Base-by-base conservation (phyloP, 78 protist genomes). In the Parvularia atlantis region DNA sequence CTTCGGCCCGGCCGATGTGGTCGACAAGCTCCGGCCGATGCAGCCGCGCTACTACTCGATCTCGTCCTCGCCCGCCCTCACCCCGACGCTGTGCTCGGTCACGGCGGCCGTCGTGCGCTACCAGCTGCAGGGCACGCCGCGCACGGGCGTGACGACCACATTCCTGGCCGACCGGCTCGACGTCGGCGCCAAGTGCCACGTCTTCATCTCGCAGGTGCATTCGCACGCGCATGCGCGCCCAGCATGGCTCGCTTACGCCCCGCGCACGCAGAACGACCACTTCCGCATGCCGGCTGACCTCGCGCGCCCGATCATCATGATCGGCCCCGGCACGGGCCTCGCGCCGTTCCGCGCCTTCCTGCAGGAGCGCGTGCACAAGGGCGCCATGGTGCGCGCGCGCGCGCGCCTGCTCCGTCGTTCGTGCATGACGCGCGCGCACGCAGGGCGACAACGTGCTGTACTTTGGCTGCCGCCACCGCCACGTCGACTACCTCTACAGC, bases 251-350 rank as follows among this genome's bases (percentile, higher is more conserved):
- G 1, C 11, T 37, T 20, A n/a, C n/a, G n/a, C n/a, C n/a, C n/a
- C n/a, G n/a, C n/a, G n/a, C 37, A 69, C 26, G 48, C 62, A 0
- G 70, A 78, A 33, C 6, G 4, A 1, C n/a, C 10, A 2, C 54
- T 48, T 41, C 54, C 4, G 10, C 22, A 9, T 48, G 54, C 54
- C 54, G 54, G n/a, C 54, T 17, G n/a, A 13, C 46, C 9, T 9
- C 46, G 9, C 46, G 19, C 46, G 46, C 9, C 85, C 90, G 10
- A 19, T 80, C 43, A 46, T 80, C 36, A 64, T 61, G 77, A 52
- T 67, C 11, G 85, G 87, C 31, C 71, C 81, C 30, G 92, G 92
- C 46, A 78, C 92, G 10, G 92, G 92, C 24, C 40, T 87, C 54
- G 92, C 92, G 0, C 88, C 88, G 28, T 63, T 79, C 60, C 77